Conservation (phyloP, 2,329 filamentous ascomycete genomes). For the Fusarium sp. region DNA sequence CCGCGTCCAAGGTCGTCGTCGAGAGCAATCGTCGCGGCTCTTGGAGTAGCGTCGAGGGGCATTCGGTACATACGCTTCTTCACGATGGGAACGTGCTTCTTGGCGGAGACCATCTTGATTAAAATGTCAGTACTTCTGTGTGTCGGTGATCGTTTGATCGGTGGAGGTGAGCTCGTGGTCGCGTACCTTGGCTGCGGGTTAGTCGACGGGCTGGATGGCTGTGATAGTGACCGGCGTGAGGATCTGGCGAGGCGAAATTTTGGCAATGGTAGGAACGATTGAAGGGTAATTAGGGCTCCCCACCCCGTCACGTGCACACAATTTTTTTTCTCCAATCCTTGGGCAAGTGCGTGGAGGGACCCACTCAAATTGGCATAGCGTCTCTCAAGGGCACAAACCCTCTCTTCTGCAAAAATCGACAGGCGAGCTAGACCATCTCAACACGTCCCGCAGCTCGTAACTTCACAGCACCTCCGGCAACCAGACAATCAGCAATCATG, state of each 20-base stretch:
- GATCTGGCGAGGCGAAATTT: conserved; percentile 55
- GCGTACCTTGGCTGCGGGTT: conserved; percentile 61
- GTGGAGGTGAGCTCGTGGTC: conserved; percentile 26
- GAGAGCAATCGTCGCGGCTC: conserved; percentile 32
- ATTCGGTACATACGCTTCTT: conserved; percentile 93
- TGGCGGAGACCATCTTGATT: conserved; percentile 94
- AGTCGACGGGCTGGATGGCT: conserved; percentile 54
- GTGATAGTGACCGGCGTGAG: conserved; percentile 55
- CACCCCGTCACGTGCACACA: conserved; percentile 51
- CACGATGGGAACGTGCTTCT: conserved; percentile 99
- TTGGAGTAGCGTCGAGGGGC: conserved; percentile 18
- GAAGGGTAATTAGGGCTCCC: conserved; percentile 52
- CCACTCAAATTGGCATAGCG: conserved; percentile 49
- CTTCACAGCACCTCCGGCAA: conserved; percentile 46
- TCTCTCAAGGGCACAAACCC: conserved; percentile 54
- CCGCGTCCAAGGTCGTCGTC: conserved; percentile 30
- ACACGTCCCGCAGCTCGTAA: conserved; percentile 42
- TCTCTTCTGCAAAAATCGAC: conserved; percentile 46
- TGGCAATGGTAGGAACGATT: conserved; percentile 52
- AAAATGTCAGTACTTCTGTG: conserved; percentile 51
- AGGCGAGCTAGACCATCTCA: conserved; percentile 46
- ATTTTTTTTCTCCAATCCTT: conserved; percentile 24
- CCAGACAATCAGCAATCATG: conserved; percentile 72
- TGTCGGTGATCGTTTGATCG: conserved; percentile 21
- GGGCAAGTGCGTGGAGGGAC: conserved; percentile 8